Conservation (phyloP, 495 filamentous ascomycete species). For the Arthonia radiata region DNA sequence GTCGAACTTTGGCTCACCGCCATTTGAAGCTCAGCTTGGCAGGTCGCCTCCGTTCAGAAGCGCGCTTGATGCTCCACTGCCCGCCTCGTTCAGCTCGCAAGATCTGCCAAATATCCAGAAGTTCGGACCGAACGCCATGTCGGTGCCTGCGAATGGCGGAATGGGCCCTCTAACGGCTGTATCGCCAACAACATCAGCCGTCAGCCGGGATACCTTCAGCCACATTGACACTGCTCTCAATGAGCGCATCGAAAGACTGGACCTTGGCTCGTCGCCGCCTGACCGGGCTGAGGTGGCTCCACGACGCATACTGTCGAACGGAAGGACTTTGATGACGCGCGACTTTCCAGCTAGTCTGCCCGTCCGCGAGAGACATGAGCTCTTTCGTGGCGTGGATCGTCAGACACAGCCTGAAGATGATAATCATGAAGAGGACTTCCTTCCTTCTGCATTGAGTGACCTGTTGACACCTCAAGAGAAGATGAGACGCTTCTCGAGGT, state of each 20-base stretch:
- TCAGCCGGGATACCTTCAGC: no score
- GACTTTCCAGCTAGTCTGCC: no score
- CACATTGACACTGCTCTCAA: no score
- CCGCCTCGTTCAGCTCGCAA: conserved; percentile 90
- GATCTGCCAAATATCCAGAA: conserved; percentile 78
- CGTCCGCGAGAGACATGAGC: no score
- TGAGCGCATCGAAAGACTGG: no score
- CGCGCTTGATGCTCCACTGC: conserved; percentile 81
- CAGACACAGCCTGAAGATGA: no score
- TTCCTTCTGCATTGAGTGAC: conserved; percentile 70
- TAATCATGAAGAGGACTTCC: conserved; percentile 82
- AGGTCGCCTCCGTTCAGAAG: conserved; percentile 52
- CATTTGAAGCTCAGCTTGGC: conserved; percentile 44
- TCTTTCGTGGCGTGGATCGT: no score
- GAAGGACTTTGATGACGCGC: no score
- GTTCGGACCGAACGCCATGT: conserved; percentile 76
- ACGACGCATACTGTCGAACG: no score
- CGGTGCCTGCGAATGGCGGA: conserved; percentile 48
- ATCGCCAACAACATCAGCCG: no score
- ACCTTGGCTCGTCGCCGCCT: no score
- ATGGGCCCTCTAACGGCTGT: neutral
- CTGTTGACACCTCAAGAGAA: conserved; percentile 80
- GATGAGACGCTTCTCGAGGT: conserved; percentile 55
- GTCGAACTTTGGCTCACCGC: conserved; percentile 72
- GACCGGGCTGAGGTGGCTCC: no score